These are phyloP conservation scores for Dryadomyces quercivorus DNA, from an alignment of 2,329 filamentous ascomycete species.

Conservation along the genomic window DNA sequence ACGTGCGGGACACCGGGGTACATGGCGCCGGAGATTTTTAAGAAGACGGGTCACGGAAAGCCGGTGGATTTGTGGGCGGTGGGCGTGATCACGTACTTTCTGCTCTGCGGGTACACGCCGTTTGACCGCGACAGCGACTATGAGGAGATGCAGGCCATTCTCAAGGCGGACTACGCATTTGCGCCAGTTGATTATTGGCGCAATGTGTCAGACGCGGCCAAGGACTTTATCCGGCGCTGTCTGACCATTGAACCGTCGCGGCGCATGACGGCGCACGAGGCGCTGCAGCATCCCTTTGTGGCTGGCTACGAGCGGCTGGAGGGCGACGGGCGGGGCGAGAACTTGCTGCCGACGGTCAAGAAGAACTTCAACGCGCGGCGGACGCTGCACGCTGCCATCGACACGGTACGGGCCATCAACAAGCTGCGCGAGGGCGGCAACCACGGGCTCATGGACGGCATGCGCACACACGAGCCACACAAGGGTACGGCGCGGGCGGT, in stretches of 20 bases:
- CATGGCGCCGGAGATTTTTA: slow-evolving; percentile 99
- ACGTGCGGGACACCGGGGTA: slow-evolving; percentile 97
- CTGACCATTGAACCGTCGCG: slow-evolving; percentile 78
- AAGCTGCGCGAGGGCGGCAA: slow-evolving; percentile 47
- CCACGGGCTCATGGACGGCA: slow-evolving; percentile 48
- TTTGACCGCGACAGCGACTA: slow-evolving; percentile 96
- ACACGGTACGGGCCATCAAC: slow-evolving; percentile 59
- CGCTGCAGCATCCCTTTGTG: slow-evolving; percentile 54
- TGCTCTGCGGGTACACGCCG: slow-evolving; percentile 94
- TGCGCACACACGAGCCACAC: slow-evolving; percentile 35
- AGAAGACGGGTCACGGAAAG: slow-evolving; percentile 95
- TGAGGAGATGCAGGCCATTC: slow-evolving; percentile 98
- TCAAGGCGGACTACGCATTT: slow-evolving; percentile 92
- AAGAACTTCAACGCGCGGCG: slow-evolving; percentile 63
- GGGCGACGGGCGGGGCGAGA: slow-evolving; percentile 37
- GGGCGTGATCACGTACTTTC: slow-evolving; percentile 96
- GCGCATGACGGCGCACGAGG: slow-evolving; percentile 84
- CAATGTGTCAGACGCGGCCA: slow-evolving; percentile 71
- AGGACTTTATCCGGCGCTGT: slow-evolving; percentile 86
- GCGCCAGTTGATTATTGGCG: slow-evolving; percentile 94
- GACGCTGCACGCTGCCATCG: slow-evolving; percentile 58
- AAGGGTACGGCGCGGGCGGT: background rate
- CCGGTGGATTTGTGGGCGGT: slow-evolving; percentile 98
- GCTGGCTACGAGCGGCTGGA: slow-evolving; percentile 31
- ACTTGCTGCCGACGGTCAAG: slow-evolving; percentile 56